Conservation (phyloP, 1,284 basidiomycete genomes). For the Ceratobasidium sp. region DNA sequence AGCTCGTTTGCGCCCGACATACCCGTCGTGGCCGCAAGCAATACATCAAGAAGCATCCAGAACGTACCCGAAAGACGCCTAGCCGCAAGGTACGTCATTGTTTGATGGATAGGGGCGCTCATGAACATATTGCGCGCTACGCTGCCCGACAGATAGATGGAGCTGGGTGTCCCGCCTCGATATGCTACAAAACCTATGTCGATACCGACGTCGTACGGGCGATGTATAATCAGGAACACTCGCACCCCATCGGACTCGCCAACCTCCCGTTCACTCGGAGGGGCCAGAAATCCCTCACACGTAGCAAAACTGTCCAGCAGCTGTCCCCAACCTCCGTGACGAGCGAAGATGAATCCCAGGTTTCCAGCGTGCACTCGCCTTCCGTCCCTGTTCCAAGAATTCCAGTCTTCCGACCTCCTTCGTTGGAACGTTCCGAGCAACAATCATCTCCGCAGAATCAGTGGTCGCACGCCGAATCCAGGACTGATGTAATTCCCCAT, state of each 20-base stretch:
- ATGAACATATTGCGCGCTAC: conserved; percentile 56
- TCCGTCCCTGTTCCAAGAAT: background rate
- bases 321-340: conserved; percentile 13
- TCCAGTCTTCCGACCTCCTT: background rate
- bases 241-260: conserved; percentile 77
- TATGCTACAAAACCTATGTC: conserved; percentile 86
- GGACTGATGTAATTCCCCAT: conserved; percentile 16
- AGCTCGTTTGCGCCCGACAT: conserved; percentile 83
- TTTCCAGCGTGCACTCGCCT: conserved; percentile 8
- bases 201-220: conserved; percentile 82
- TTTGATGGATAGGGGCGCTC: conserved; percentile 4
- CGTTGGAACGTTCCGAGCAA: background rate
- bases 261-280: conserved; percentile 81
- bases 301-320: conserved; percentile 56
- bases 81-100: conserved; percentile 74
- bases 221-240: conserved; percentile 80
- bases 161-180: conserved; percentile 79
- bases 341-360: conserved; percentile 19
- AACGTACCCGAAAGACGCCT: conserved; percentile 81
- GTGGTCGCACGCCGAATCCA: background rate
- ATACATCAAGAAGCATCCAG: conserved; percentile 86
- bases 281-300: conserved; percentile 71
- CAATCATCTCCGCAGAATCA: background rate
- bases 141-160: conserved; percentile 72
- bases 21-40: conserved; percentile 86